A percentile compares a stretch with the other conserved stretches of the same genome.
Conservation (phyloP, 2,329 filamentous ascomycete genomes). For the Fusarium sp. region DNA sequence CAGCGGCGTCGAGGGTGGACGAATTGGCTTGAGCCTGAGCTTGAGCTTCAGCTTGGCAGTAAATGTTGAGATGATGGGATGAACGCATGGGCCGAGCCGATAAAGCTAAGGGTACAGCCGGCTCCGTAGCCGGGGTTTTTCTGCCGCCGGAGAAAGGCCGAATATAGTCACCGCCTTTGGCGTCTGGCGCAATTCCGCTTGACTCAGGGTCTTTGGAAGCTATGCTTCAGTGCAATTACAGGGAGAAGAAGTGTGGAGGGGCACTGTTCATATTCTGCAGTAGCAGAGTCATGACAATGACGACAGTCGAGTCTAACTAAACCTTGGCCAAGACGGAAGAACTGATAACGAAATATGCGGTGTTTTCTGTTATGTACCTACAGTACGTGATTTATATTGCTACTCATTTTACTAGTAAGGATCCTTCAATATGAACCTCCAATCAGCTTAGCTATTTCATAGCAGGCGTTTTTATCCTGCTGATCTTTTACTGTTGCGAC, state of each 20-base stretch:
- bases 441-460: slow-evolving; percentile 34
- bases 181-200: not conserved
- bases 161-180: slow-evolving; percentile 37
- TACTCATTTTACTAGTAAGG: slow-evolving; percentile 21
- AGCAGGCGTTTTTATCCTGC: slow-evolving; percentile 33
- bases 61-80: slow-evolving; percentile 36
- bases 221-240: slow-evolving; percentile 11
- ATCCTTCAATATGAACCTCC: slow-evolving; percentile 25
- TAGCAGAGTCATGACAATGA: slow-evolving; percentile 31
- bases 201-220: slow-evolving; percentile 10
- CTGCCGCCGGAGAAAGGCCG: slow-evolving; percentile 33
- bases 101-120: slow-evolving; percentile 34
- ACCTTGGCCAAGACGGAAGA: slow-evolving; percentile 19
- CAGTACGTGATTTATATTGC: slow-evolving; percentile 21
- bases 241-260: slow-evolving; percentile 33
- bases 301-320: slow-evolving; percentile 22
- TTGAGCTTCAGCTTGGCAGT: slow-evolving; percentile 8
- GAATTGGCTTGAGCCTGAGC: slow-evolving; percentile 17
- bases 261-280: slow-evolving; percentile 13
- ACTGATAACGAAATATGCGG: slow-evolving; percentile 29
- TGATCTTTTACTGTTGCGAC: slow-evolving; percentile 23
- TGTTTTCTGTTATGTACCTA: slow-evolving; percentile 31
- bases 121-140: slow-evolving; percentile 41
- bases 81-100: slow-evolving; percentile 41
- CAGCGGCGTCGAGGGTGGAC: slow-evolving; percentile 23